Base-by-base conservation (phyloP, 306 rosid genomes). In the peach (Prunus persica) region DNA sequence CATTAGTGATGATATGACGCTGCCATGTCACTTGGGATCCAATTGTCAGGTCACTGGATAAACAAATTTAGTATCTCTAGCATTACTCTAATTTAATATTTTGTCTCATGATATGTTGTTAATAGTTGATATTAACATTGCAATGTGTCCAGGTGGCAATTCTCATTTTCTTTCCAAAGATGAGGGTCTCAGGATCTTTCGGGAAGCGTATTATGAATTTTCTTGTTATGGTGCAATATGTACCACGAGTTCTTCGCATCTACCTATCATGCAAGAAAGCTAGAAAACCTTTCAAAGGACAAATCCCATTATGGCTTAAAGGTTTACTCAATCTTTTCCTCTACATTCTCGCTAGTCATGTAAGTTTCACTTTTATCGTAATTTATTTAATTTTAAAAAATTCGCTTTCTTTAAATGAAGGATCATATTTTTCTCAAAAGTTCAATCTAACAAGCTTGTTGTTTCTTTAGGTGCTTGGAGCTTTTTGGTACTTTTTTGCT, bases 391-490 rank as follows among this genome's bases (percentile, higher is more conserved):
- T 34, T 34, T 34, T 6, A 34, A 34, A 0, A 34, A 34, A 9
- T 34, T 34, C 43, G 1, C 1, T 34, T 34, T 34, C 43, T 34
- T 34, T 34, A 1, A 34, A 34, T 6, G 6, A 34, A 34, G 0
- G 43, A 34, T 34, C 43, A 34, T 6, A 34, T 34, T 34, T 32
- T 32, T 32, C 7, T 32, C 38, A 32, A 32, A 32, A 0, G 38
- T 32, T 32, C 38, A 32, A 5, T 32, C 38, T 32, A 38, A 7
- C 10, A 5, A 20, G n/a, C 27, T 51, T 63, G 13, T 25, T 28
- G 16, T 7, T 57, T 28, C 22, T 19, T 64, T 38, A 64, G 82
- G 82, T 56, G 13, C 25, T 67, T 41, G 82, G 78, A 73, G 78
- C 78, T 18, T 54, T 79, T n/a, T 79, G 82, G 43, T 38, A 38